Conservation (phyloP, 306 rosid species). For the Hippophae tibetana region DNA sequence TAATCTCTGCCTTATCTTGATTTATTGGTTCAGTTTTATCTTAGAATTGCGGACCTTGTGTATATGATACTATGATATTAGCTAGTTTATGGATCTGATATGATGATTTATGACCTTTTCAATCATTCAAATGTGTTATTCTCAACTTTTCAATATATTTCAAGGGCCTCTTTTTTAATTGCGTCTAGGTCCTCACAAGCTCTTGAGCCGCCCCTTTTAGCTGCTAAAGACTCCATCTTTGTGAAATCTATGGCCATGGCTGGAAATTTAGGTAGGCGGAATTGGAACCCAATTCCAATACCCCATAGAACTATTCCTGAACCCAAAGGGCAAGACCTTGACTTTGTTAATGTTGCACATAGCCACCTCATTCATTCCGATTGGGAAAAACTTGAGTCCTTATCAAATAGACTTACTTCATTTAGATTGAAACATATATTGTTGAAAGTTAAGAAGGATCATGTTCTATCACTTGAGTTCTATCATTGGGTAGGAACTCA, state of each 20-base stretch:
- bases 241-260: neutral
- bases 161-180: no score
- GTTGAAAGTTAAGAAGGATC: slow-evolving; percentile 47
- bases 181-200: no score
- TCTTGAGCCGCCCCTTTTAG: no score
- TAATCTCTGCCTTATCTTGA: no score
- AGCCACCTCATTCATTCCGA: slow-evolving; percentile 69
- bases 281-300: slow-evolving; percentile 34
- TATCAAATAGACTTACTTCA: slow-evolving; percentile 41
- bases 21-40: no score
- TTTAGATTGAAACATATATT: slow-evolving; percentile 58
- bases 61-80: no score
- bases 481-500: slow-evolving; percentile 54
- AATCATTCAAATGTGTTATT: no score
- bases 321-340: slow-evolving; percentile 69
- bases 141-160: no score
- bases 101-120: no score
- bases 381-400: slow-evolving; percentile 50
- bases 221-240: no score
- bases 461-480: slow-evolving; percentile 59
- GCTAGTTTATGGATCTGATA: no score
- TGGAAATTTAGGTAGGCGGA: slow-evolving; percentile 14
- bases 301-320: slow-evolving; percentile 63
- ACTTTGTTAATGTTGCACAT: slow-evolving; percentile 57
- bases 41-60: no score